Percentiles rank a stretch among this genome's conserved stretches.
Conservation (phyloP, 148 eudicot species). For the Fagopyrum esculentum region DNA sequence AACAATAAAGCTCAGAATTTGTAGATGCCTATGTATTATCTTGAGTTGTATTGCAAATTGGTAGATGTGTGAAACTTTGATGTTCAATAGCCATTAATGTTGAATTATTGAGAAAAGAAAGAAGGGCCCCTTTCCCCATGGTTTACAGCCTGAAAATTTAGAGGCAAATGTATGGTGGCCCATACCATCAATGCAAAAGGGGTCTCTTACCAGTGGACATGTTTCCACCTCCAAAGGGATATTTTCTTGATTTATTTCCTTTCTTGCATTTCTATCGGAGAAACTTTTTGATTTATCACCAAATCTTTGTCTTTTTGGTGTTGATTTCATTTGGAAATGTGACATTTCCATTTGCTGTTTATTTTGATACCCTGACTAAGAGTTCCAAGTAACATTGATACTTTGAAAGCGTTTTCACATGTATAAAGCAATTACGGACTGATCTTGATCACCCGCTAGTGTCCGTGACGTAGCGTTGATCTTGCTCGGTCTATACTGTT, state of each 20-base stretch:
- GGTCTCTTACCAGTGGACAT: constrained; percentile 6
- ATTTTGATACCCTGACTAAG: background rate
- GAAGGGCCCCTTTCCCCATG: constrained; percentile 1
- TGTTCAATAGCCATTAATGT: constrained; percentile 7
- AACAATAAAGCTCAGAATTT: constrained; percentile 11
- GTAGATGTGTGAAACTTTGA: background rate
- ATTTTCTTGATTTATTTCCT: background rate
- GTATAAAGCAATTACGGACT: background rate
- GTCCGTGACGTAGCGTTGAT: no score
- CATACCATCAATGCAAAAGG: background rate
- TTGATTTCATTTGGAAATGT: background rate
- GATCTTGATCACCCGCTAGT: no score
- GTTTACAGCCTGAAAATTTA: constrained; percentile 9
- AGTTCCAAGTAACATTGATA: background rate
- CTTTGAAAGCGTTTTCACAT: background rate
- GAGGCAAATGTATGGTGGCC: background rate
- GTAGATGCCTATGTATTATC: background rate
- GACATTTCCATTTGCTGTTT: background rate
- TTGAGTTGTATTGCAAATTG: background rate
- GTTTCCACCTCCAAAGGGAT: constrained; percentile 8
- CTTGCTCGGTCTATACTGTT: no score
- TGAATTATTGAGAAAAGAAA: constrained; percentile 10
- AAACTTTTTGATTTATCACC: background rate
- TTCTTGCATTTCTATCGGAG: background rate
- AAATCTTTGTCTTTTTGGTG: background rate